Base-by-base conservation (phyloP, 108 stramenopile species). In the Cyclostephanos invisitatus region DNA sequence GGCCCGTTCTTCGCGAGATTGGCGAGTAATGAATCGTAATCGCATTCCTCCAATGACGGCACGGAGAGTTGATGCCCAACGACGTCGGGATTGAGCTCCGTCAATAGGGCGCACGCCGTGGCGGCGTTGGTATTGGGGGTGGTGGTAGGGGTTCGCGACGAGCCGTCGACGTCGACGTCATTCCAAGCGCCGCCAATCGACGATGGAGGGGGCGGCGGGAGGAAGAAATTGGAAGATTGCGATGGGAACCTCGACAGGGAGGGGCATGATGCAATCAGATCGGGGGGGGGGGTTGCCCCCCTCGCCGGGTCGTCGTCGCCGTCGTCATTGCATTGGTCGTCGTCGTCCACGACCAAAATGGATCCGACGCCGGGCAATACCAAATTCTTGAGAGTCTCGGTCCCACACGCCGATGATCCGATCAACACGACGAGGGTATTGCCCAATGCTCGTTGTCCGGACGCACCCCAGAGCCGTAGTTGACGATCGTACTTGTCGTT, bases 401-500 rank as follows among this genome's bases (percentile, higher is more conserved):
- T 97, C 14, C 97, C 98, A 15, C 92, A 91, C 12, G 95, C 86
- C 3, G 97, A 87, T 5, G 96, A 86, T n/a, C 86, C 84, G 11
- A 92, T 50, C 49, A 93, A 77, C 28, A 96, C 70, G 18, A 95
- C 83, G 55, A 75, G 66, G 58, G 91, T 89, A 44, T 86, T 84
- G 1, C 80, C 77, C 17, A 95, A 77, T 17, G 88, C 84, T 8
- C 58, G 51, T 62, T 99, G 99, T 9, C 99, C 99, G 14, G 91
- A 69, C 42, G 96, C 83, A 24, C 98, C 98, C 99, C 99, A 99
- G 44, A 99, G 92, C 9, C 99, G 94, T 40, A 98, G 91, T 83
- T 99, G 99, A 10, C 99, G 90, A 88, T 99, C 99, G 83, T 99
- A 99, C 78, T 99, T 99, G 83, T 98, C 83, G 62, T 70, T 77